Evolutionary conservation across 2,329 filamentous ascomycete species (phyloP).

Genomic region (Didymella keratinophila): DNA sequence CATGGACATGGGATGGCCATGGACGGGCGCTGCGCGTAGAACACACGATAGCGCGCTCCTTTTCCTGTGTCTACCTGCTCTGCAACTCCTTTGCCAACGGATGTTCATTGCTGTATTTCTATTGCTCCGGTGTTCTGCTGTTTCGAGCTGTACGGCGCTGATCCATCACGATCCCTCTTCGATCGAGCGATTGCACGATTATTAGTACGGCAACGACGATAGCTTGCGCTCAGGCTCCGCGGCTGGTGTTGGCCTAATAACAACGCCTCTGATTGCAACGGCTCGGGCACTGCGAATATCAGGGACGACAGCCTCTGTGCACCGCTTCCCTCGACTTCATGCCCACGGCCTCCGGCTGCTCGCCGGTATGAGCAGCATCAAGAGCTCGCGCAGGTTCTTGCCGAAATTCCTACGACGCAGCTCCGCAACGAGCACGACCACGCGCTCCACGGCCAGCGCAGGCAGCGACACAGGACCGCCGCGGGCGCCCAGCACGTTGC

Average conservation of each 20-base stretch:
- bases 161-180: constrained; percentile 3
- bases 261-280: background rate
- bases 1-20: constrained; percentile 5
- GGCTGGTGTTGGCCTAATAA: background rate
- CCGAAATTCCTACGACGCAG: constrained; percentile 41
- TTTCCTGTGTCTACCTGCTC: constrained; percentile 12
- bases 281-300: background rate
- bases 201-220: background rate
- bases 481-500: constrained; percentile 29
- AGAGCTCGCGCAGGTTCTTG: constrained; percentile 43
- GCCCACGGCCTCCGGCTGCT: constrained; percentile 32
- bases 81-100: background rate
- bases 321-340: constrained; percentile 19
- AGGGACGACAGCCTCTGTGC: constrained; percentile 4
- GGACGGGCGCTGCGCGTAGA: constrained; percentile 1
- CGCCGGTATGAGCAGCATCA: constrained; percentile 46
- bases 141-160: background rate
- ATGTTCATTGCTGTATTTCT: background rate
- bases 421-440: constrained; percentile 36
- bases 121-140: background rate
- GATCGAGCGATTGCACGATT: constrained; percentile 5
- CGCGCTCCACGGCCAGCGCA: constrained; percentile 37
- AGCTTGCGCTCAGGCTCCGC: background rate
- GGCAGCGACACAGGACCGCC: constrained; percentile 32
- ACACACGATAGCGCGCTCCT: constrained; percentile 12